These are phyloP conservation scores for Austroboletus niveus DNA, from an alignment of 1,284 basidiomycete genomes.

Conservation along the genomic window DNA sequence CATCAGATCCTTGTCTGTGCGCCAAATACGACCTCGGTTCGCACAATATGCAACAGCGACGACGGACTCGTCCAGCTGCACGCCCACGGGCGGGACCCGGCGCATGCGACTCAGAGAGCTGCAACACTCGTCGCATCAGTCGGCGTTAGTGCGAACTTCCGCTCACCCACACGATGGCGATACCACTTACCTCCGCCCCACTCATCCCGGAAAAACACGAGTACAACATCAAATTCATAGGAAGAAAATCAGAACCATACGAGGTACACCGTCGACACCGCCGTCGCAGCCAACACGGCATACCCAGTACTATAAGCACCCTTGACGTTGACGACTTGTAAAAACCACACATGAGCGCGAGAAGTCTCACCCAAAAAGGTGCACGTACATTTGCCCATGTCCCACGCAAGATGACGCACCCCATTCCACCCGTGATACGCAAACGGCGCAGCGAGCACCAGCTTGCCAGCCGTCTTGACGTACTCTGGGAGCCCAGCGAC, in stretches of 20 bases:
- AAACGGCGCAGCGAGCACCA: slow-evolving; percentile 79
- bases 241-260: slow-evolving; percentile 37
- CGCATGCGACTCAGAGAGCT: too few species aligned
- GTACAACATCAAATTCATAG: background rate
- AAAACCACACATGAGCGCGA: background rate
- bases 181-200: background rate
- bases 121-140: too few species aligned
- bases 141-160: too few species aligned
- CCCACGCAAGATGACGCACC: slow-evolving; percentile 90
- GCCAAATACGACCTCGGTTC: too few species aligned
- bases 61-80: too few species aligned
- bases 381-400: slow-evolving; percentile 82
- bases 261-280: slow-evolving; percentile 67
- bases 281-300: slow-evolving; percentile 80
- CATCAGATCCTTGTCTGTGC: too few species aligned
- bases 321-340: slow-evolving; percentile 75
- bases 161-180: too few species aligned
- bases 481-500: slow-evolving; percentile 68
- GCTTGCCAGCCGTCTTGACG: slow-evolving; percentile 75
- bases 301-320: slow-evolving; percentile 81
- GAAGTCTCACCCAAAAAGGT: background rate
- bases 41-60: too few species aligned
- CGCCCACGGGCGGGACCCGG: too few species aligned
- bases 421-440: slow-evolving; percentile 93
- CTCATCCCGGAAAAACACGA: background rate